A percentile compares a stretch with the other conserved stretches of the same genome.
These are phyloP conservation scores for Fusarium brevicatenulatum DNA, from an alignment of 2,329 filamentous ascomycete genomes.

Conservation along the genomic window DNA sequence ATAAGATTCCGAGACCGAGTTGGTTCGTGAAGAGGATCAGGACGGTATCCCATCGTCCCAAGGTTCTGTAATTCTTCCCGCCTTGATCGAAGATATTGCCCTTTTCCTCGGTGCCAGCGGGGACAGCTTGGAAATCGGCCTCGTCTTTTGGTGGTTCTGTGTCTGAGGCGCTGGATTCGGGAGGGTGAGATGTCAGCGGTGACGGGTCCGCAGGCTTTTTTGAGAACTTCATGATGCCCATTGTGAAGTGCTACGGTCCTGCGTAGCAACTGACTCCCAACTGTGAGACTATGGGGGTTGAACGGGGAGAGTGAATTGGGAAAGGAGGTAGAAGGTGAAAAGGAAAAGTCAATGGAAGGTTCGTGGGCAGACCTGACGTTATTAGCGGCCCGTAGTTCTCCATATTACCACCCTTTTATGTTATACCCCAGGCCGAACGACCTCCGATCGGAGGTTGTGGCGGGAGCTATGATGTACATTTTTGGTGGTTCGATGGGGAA, in stretches of 20 bases:
- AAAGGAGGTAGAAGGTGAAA: neutral
- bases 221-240: conserved; percentile 33
- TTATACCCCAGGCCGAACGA: conserved; percentile 21
- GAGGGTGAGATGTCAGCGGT: neutral
- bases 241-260: neutral
- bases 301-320: neutral
- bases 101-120: conserved; percentile 27
- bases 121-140: conserved; percentile 30
- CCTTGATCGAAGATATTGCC: conserved; percentile 43
- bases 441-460: conserved; percentile 38
- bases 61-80: conserved; percentile 42
- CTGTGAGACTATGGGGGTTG: neutral
- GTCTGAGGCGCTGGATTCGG: conserved; percentile 27
- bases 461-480: conserved; percentile 24
- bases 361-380: conserved; percentile 21
- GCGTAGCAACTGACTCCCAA: neutral
- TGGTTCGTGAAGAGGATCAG: conserved; percentile 45
- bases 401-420: conserved; percentile 35
- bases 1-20: conserved; percentile 59
- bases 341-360: neutral
- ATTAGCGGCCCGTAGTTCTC: conserved; percentile 28
- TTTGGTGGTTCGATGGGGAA: conserved; percentile 21
- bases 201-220: conserved; percentile 13
- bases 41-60: conserved; percentile 41
- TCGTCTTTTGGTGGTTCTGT: conserved; percentile 23